Base-by-base conservation (phyloP, 495 filamentous ascomycete species). In the Aspergillus sclerotioniger region DNA sequence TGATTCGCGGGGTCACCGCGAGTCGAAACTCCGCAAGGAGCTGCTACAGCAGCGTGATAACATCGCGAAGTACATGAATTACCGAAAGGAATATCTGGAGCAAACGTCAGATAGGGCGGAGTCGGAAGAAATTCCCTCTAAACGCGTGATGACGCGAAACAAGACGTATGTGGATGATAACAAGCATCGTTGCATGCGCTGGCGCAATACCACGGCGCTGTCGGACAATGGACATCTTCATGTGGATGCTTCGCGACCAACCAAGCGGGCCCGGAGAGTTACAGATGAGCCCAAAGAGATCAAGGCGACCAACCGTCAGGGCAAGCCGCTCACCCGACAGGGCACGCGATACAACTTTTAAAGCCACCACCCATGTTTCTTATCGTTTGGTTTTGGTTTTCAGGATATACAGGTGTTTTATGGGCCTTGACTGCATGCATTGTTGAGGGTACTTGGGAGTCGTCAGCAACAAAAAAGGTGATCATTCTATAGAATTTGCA, bases 1-100 rank as follows among this genome's bases (percentile, higher is more conserved):
- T 6, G 94, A 98, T 65, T 76, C 85, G 8, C 87, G 88, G 25
- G 94, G 94, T 0, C 74, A 84, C 37, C 89, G 94, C 33, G 94
- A 98, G 71, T 71, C 84, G 33, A 92, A 90, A 66, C 75, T 98
- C 20, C 82, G 87, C 33, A 96, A 96, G 70, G 92, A 96, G 71
- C 80, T 98, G 2, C 76, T 87, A 53, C 70, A 80, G 12, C 94
- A 91, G 72, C 85, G 86, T 10, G 87, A 90, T 10, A 83, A 82
- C 63, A 97, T 98, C 54, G 76, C 78, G 28, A 78, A 79, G 57
- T 86, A 91, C 66, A 98, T 98, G 94, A 74, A 84, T 58, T 84
- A 82, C 62, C 85, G 92, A 51, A 80, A 85, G 53, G 78, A 80
- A 55, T 96, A 96, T 63, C 76, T 95, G 52, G 75, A 75, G 16